Percentiles rank a stretch among this genome's conserved stretches.
phyloP scores from a whole-genome alignment of 805 yeast species.

The Saccharomycopsis sp. region DNA sequence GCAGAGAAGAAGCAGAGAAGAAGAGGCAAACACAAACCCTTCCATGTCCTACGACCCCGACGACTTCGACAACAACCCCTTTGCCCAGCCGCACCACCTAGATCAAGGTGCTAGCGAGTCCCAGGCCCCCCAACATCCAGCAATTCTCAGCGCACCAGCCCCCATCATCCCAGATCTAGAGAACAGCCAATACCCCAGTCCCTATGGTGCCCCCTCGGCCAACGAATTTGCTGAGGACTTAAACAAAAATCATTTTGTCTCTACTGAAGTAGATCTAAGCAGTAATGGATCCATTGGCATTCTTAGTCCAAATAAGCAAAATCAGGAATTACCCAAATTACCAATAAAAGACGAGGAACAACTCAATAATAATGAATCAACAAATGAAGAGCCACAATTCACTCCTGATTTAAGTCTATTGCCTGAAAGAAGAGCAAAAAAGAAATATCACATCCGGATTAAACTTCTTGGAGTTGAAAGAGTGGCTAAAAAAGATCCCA shows the following conservation, averaged over 20 bases:
- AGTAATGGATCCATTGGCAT: no score
- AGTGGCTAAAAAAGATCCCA: conserved; percentile 58
- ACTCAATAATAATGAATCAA: conserved; percentile 7
- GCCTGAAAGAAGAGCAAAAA: conserved; percentile 22
- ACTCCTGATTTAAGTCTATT: conserved; percentile 15
- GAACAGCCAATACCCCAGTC: background rate
- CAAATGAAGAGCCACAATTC: conserved; percentile 10
- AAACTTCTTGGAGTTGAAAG: conserved; percentile 64
- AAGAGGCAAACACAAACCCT: no score
- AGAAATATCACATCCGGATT: conserved; percentile 35
- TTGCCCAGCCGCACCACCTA: conserved; percentile 39
- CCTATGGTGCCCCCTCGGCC: no score
- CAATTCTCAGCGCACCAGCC: no score
- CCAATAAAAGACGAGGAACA: conserved; percentile 7
- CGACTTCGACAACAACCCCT: conserved; percentile 52
- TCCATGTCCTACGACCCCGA: conserved; percentile 39
- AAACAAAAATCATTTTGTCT: no score
- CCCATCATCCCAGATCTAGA: background rate
- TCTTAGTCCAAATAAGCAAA: conserved; percentile 4
- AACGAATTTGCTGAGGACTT: no score
- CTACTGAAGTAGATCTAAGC: no score
- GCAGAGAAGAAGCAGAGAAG: no score
- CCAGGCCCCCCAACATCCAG: no score
- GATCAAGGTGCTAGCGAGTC: no score
- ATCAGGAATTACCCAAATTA: conserved; percentile 6